Evolutionary conservation across 495 filamentous ascomycete species (phyloP), one percentile per base, ranked within the genome.

Genomic region (Aeminium ludgeri): DNA sequence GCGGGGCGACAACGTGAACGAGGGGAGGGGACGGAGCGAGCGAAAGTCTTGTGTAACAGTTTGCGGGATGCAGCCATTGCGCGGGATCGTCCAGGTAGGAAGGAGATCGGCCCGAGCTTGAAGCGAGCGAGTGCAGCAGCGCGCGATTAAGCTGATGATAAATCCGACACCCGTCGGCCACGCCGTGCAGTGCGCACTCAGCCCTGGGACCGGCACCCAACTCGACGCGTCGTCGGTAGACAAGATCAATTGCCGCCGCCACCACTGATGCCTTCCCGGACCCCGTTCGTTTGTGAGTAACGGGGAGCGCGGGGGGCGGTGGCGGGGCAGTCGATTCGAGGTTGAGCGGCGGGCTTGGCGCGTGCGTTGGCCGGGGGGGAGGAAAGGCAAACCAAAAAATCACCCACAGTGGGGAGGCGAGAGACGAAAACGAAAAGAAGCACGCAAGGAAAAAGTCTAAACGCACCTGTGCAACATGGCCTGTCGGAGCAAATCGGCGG

Each of bases 401-500:
- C 28, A 15, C 33, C 28, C 45, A 45, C 36, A 30, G 30, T 35
- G 30, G n/a, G 32, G 30, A 20, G 19, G 37, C 36, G 20, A 28
- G 29, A 23, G 10, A 35, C 6, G 30, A 19, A 13, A 43, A 34
- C 15, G 11, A 29, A 36, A 19, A 17, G 23, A 25, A 25, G 23
- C 4, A 25, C 23, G 23, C 23, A 25, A 25, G 23, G 23, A 25
- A 25, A 25, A 25, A 34, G 39, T 35, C 30, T 28, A 30, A 11
- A 61, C 66, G 63, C 59, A 70, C 67, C 58, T 65, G 31, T 65
- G 66, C 39, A 62, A 44, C 53, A 63, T 62, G 45, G 65, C 61
- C 52, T 67, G 64, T 54, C 67, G 66, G 56, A 67, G 47, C 52
- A 73, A 65, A 48, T 71, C 68, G 25, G 66, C 59, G 31, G 69